phyloP scores from a whole-genome alignment of 1,284 basidiomycete species.

The Hymenochaete sp. region DNA sequence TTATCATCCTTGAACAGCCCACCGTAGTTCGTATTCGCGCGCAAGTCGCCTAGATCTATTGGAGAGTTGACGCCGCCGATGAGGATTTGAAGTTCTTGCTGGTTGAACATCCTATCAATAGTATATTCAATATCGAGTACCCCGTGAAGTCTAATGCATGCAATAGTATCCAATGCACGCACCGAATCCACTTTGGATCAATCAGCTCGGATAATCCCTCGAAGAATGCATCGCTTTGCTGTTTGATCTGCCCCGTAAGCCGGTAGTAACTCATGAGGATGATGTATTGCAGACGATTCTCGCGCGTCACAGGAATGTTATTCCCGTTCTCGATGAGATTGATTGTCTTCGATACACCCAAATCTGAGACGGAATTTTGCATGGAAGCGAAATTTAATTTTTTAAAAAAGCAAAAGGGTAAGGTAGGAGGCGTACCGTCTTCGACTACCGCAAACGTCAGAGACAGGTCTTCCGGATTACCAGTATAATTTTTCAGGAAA shows the following conservation, averaged over 20 bases:
- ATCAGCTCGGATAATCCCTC: slow-evolving; percentile 84
- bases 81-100: slow-evolving; percentile 81
- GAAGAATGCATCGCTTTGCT: slow-evolving; percentile 80
- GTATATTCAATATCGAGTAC: slow-evolving; percentile 17
- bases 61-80: slow-evolving; percentile 78
- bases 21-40: slow-evolving; percentile 67
- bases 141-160: neutral
- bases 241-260: slow-evolving; percentile 81
- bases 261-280: slow-evolving; percentile 85
- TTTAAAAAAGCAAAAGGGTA: neutral
- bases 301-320: slow-evolving; percentile 80
- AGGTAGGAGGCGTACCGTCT: slow-evolving; percentile 50
- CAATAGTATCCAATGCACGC: slow-evolving; percentile 21
- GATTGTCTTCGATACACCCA: slow-evolving; percentile 71
- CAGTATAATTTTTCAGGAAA: slow-evolving; percentile 87
- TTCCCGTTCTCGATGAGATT: slow-evolving; percentile 82
- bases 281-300: slow-evolving; percentile 89
- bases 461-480: slow-evolving; percentile 85
- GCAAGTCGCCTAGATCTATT: slow-evolving; percentile 77
- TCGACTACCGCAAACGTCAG: slow-evolving; percentile 86
- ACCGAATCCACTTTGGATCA: slow-evolving; percentile 83
- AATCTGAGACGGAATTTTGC: slow-evolving; percentile 44
- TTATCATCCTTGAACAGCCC: slow-evolving; percentile 67
- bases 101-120: slow-evolving; percentile 82
- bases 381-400: slow-evolving; percentile 2